Evolutionary conservation across 2,329 filamentous ascomycete species (phyloP), one percentile per base, ranked within the genome.

Genomic region (Talaromyces islandicus): DNA sequence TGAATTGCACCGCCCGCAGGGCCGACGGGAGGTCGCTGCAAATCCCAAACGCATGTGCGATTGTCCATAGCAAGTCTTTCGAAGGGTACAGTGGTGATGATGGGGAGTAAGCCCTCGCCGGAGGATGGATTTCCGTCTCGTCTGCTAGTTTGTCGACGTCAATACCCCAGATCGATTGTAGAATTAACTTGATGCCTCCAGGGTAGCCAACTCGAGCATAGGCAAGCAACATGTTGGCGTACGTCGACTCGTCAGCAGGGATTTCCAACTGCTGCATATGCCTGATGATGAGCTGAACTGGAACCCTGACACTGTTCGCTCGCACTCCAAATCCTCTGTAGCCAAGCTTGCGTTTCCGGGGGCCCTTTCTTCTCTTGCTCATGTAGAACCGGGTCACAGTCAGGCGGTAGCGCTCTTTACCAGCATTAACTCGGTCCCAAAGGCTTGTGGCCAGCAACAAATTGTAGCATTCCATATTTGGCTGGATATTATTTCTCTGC

Each of bases 31-130:
- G 78, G 58, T 87, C 80, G 54, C 83, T 86, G 71, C 88, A 90
- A 62, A 80, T 81, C n/a, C 88, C 83, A 63, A 88, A 89, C 1
- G 80, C 78, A 68, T 91, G 86, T 6, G 88, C 87, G n/a, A 92
- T 75, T 9, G 87, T 82, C 58, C 83, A 78, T 24, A 93, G 78
- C 0, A 92, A 77, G 2, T 77, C 75, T 7, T 71, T 63, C 0
- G 83, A 85, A 2, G 90, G 90, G 56, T 78, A 76, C 32, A 88
- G 71, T 7, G 83, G 81, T 1, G 83, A 87, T 29, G 79, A 76
- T 0, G 65, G 67, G 0, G 76, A 69, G 50, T 83, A 80, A 1
- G 68, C 66, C 30, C 69, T 76, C n/a, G 77, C 71, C 1, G 70
- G 68, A 12, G 71, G 67, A 19, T 74, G 62, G 43, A 41, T 41